Base-by-base conservation (phyloP, 2,329 filamentous ascomycete genomes). In the Aspergillus costaricaensis region DNA sequence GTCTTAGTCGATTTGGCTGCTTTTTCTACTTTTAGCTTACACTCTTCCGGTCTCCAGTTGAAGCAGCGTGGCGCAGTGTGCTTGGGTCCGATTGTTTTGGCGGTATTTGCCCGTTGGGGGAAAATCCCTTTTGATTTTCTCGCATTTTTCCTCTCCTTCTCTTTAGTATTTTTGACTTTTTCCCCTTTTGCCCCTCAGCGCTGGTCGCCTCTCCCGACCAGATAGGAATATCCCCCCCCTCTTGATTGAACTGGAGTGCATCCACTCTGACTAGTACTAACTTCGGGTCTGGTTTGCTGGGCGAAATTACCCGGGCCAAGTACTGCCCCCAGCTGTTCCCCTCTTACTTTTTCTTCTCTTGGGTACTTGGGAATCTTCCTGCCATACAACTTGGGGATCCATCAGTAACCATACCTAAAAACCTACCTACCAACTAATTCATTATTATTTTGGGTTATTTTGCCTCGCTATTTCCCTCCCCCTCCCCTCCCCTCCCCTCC, bases 41-140 rank as follows among this genome's bases (percentile, higher is more conserved):
- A 14, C 32, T 36, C 32, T 36, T 36, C 25, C 32, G 12, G 32
- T 58, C 44, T n/a, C 25, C n/a, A 55, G 55, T 49, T 32, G n/a
- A 43, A 50, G 23, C 59, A 55, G 56, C 60, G 62, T 64, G 62
- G 62, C 62, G 62, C 62, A 64, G 62, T 59, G 43, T 51, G 55
- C 59, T 52, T 59, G 57, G 43, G 48, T 43, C 39, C 44, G 50
- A 54, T 38, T 36, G 30, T 53, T 53, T 41, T 48, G 41, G 17
- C 47, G 15, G 19, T 23, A 27, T 21, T 30, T 17, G 19, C 12
- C 27, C 39, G 47, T 43, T 30, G 27, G 27, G 27, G 27, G 10
- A 9, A 12, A 30, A 30, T 30, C 27, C 27, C 27, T 30, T 51
- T 51, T 21, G 36, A 23, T 27, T 55, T 48, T 44, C 52, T 52